Evolutionary conservation across 768 basidiomycete genomes (phyloP).

Genomic region (Tulasnella sp.): DNA sequence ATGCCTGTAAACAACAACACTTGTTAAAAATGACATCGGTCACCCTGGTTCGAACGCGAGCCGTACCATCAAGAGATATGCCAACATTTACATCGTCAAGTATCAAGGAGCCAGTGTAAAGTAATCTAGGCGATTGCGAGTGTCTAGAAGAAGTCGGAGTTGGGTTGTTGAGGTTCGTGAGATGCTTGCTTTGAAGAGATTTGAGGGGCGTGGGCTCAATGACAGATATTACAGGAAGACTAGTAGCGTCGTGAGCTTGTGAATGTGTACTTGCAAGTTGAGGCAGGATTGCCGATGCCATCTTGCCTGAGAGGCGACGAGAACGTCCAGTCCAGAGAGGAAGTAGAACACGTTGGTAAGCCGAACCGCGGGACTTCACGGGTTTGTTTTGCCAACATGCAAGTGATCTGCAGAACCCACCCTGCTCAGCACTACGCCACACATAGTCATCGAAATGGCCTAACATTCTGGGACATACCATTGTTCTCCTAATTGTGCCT

Average conservation of each 20-base stretch:
- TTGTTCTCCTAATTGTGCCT: background rate
- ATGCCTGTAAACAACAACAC: conserved; percentile 30
- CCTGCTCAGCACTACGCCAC: background rate
- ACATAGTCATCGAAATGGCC: background rate
- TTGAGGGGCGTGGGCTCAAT: conserved; percentile 27
- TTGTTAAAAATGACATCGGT: background rate
- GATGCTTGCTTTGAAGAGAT: conserved; percentile 8
- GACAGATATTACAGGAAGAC: conserved; percentile 20
- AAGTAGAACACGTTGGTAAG: background rate
- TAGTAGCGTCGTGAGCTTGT: background rate
- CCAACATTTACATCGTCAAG: conserved; percentile 24
- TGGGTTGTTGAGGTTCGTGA: conserved; percentile 18
- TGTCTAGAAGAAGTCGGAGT: conserved; percentile 26
- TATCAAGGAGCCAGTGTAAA: conserved; percentile 30
- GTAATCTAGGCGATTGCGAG: conserved; percentile 27
- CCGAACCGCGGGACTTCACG: conserved; percentile 17
- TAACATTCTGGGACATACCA: background rate
- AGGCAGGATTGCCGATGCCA: background rate
- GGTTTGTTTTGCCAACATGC: background rate
- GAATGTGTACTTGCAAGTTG: background rate
- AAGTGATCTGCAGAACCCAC: background rate
- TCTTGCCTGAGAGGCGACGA: background rate
- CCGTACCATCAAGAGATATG: conserved; percentile 29
- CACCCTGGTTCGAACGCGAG: background rate
- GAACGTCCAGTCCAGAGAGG: conserved; percentile 15